A percentile compares a stretch with the other conserved stretches of the same genome.
phyloP scores from a whole-genome alignment of 139 green algal species.

The Chlorella sp. region DNA sequence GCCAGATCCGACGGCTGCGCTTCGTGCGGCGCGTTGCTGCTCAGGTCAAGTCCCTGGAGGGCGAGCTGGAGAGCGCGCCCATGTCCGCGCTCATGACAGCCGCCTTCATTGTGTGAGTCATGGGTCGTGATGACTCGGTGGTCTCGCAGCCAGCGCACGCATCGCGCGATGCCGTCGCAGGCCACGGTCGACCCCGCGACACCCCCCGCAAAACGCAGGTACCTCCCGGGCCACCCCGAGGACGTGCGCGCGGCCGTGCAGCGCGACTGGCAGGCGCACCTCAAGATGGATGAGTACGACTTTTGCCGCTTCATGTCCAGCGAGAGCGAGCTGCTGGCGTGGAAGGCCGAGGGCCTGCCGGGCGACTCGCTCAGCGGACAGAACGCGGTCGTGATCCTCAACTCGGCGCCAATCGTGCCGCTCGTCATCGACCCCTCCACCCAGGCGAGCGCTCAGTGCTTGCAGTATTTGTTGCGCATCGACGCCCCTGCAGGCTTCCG shows the following conservation, averaged over 20 bases:
- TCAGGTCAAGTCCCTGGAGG: constrained; percentile 41
- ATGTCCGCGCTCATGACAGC: constrained; percentile 12
- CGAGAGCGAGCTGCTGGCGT: constrained; percentile 70
- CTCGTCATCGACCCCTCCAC: constrained; percentile 74
- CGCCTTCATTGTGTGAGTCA: constrained; percentile 15
- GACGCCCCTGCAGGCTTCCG: constrained; percentile 34
- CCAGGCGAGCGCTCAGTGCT: constrained; percentile 20
- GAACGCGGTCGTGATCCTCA: constrained; percentile 65
- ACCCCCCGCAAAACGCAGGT: too few relatives aligned
- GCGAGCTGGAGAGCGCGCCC: constrained; percentile 38
- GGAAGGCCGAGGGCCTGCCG: constrained; percentile 69
- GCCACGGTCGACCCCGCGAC: too few relatives aligned
- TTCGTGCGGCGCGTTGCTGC: too few relatives aligned
- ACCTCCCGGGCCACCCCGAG: constrained; percentile 17
- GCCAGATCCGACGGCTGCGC: background rate
- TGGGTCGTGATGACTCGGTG: too few relatives aligned
- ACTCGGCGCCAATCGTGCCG: constrained; percentile 32
- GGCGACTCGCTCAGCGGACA: constrained; percentile 56
- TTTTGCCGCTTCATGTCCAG: constrained; percentile 54
- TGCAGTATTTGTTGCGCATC: background rate
- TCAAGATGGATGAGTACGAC: constrained; percentile 34
- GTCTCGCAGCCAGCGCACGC: too few relatives aligned
- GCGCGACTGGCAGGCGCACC: constrained; percentile 7
- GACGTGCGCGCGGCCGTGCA: constrained; percentile 14
- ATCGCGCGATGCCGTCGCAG: too few relatives aligned